A percentile compares a stretch with the other conserved stretches of the same genome.
phyloP scores from a whole-genome alignment of 2,329 filamentous ascomycete species.

The Phaeosphaeriaceae sp. region DNA sequence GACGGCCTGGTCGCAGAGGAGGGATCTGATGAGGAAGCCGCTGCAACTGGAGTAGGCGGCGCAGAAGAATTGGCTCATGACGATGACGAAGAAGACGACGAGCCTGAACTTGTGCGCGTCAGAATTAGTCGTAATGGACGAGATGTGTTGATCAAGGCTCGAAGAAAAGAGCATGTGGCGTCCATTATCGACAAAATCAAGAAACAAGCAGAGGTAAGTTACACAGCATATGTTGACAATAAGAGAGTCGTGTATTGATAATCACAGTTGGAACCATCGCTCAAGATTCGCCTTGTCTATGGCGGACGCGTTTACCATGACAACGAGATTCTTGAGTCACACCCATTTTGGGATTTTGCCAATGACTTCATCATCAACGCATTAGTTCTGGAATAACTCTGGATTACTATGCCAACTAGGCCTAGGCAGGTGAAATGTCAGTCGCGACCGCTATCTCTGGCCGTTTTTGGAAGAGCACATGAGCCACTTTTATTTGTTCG shows the following conservation, averaged over 20 bases:
- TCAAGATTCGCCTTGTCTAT: constrained; percentile 75
- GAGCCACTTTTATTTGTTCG: too few species aligned
- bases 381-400: constrained; percentile 9
- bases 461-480: too few species aligned
- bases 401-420: too few species aligned
- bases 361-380: constrained; percentile 19
- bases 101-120: constrained; percentile 40
- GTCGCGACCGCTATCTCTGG: too few species aligned
- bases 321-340: constrained; percentile 65
- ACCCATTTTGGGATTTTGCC: constrained; percentile 72
- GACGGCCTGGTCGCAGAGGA: constrained; percentile 45
- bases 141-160: constrained; percentile 47
- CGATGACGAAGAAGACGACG: constrained; percentile 23
- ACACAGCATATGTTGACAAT: not conserved
- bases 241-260: constrained; percentile 9
- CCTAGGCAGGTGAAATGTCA: too few species aligned
- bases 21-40: constrained; percentile 18
- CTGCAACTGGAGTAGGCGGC: not conserved
- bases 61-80: constrained; percentile 35
- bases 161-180: constrained; percentile 62
- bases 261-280: constrained; percentile 60
- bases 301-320: constrained; percentile 82
- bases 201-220: constrained; percentile 67
- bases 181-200: constrained; percentile 68
- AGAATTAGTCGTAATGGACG: constrained; percentile 48